phyloP scores from a whole-genome alignment of 768 basidiomycete genomes.

The Boletus vermiculosoides region DNA sequence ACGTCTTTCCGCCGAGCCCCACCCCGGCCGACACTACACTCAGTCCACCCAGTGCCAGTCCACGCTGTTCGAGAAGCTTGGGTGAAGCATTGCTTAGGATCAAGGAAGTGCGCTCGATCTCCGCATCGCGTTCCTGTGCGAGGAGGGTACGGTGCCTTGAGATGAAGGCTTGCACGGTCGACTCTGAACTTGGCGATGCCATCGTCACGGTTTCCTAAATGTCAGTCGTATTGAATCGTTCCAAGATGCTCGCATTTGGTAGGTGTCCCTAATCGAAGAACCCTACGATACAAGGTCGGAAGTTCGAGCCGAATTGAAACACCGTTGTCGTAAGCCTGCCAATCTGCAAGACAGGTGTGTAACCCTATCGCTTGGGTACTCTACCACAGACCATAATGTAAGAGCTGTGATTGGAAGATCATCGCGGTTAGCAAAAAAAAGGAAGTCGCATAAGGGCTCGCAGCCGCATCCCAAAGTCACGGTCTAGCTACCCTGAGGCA shows the following conservation, averaged over 20 bases:
- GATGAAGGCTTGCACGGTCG: conserved; percentile 55
- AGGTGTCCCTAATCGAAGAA: neutral
- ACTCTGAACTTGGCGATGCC: conserved; percentile 21
- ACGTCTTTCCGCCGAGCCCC: conserved; percentile 94
- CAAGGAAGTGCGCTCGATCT: conserved; percentile 76
- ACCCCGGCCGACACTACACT: conserved; percentile 70
- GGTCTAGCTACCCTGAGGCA: no score
- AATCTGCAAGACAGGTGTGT: no score
- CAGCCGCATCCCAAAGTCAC: no score
- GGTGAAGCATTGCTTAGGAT: conserved; percentile 80
- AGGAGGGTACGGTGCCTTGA: conserved; percentile 66
- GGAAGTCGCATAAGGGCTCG: no score
- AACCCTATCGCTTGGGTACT: no score
- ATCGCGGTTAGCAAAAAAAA: no score
- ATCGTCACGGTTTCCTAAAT: neutral
- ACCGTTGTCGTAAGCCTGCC: neutral
- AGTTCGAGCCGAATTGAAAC: neutral
- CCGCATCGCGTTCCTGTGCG: conserved; percentile 73
- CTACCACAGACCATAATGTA: no score
- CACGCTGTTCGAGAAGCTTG: conserved; percentile 84
- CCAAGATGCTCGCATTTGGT: neutral
- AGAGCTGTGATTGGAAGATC: no score
- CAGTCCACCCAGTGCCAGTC: conserved; percentile 74
- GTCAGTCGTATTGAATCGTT: neutral
- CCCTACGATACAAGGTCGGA: no score